Percentiles rank a stretch among this genome's conserved stretches.
Conservation (phyloP, 257 asterid genomes). For the Asclepias syriaca region DNA sequence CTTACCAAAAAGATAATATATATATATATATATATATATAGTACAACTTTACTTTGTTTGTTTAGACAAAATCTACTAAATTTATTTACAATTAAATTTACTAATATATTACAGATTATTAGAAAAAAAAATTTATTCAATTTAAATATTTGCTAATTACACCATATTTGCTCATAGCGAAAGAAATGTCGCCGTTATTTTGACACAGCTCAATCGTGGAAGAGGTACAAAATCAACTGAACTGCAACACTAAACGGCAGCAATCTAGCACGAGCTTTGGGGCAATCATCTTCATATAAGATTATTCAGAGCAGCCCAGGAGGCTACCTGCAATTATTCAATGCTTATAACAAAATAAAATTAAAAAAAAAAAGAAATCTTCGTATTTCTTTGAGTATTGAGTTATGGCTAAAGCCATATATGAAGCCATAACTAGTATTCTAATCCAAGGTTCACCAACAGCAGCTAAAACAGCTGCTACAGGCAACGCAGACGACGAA, state of each 20-base stretch:
- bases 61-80: too few species aligned
- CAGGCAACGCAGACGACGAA: slow-evolving; percentile 72
- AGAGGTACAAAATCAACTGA: slow-evolving; percentile 41
- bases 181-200: slow-evolving; percentile 43
- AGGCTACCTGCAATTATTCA: slow-evolving; percentile 52
- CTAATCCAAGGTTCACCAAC: slow-evolving; percentile 97
- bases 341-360: background rate
- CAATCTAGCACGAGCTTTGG: slow-evolving; percentile 81
- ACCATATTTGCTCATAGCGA: background rate
- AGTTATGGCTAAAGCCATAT: slow-evolving; percentile 55
- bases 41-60: too few species aligned
- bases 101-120: too few species aligned
- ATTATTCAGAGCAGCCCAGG: slow-evolving; percentile 77
- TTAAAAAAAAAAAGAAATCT: too few species aligned
- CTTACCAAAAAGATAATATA: too few species aligned
- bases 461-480: slow-evolving; percentile 69
- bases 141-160: too few species aligned
- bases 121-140: too few species aligned
- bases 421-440: slow-evolving; percentile 43
- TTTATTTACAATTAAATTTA: too few species aligned
- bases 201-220: slow-evolving; percentile 69
- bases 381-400: slow-evolving; percentile 34
- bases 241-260: slow-evolving; percentile 83
- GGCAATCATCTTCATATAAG: slow-evolving; percentile 65
- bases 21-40: too few species aligned